Base-by-base conservation (phyloP, 192 early-diverging fungal genomes). In the Chytriomyces confervae region DNA sequence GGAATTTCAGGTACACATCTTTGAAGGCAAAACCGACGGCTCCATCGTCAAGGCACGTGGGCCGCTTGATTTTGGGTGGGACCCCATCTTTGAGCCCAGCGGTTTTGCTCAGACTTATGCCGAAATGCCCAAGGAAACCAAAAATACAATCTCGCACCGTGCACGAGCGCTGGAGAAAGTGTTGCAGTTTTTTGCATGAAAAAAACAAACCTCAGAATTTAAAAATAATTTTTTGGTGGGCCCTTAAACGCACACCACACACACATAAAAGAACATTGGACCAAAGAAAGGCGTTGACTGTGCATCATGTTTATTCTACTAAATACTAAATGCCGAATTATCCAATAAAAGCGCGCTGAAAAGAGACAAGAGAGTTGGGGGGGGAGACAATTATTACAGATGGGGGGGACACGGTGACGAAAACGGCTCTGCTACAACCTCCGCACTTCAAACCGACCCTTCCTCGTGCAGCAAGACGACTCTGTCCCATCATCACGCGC, bases 91-190 rank as follows among this genome's bases (percentile, higher is more conserved):
- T 80, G 81, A 94, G 86, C 97, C 97, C 13, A 89, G 92, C 66
- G 84, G 87, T 0, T 85, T 77, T 57, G 57, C 79, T 23, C 49
- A 80, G 70, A 94, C 91, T 16, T 96, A 95, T 83, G 96, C 95
- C 9, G 94, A 98, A 81, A 93, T 99, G 92, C 85, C 89, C 9
- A 92, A 94, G 77, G 83, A 79, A 18, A 60, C 88, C 64, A 99
- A 99, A 77, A 98, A 99, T 83, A 82, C 86, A 16, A 96, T 97
- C 76, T 97, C 95, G 50, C 97, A 99, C 75, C 83, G 97, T 43
- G 94, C 79, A 78, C 77, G 87, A 73, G 92, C 95, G 11, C 82
- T 97, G 44, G 82, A 85, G 50, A 94, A 93, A 80, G 84, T 97
- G 50, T 84, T 91, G 81, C 78, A 77, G 48, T 83, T 80, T 57